A percentile compares a stretch with the other conserved stretches of the same genome.
Conservation (phyloP, 768 basidiomycete species). For the Coprinellus aureogranulatus region DNA sequence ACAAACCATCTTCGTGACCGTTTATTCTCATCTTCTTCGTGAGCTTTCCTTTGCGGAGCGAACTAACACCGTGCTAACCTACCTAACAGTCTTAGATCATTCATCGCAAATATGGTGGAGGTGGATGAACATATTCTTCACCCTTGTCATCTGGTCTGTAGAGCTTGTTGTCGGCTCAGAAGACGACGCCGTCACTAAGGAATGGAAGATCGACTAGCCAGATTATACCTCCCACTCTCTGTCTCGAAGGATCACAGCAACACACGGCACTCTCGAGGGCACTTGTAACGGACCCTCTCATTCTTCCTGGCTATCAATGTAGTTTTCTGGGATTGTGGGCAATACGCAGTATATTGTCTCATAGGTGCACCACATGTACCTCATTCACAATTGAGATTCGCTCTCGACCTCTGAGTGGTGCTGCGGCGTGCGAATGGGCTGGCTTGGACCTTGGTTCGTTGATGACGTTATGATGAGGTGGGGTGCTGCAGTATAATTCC, state of each 20-base stretch:
- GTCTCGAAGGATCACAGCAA: background rate
- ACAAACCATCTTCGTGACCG: slow-evolving; percentile 80
- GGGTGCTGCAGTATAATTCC: too few species aligned
- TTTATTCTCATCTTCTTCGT: slow-evolving; percentile 85
- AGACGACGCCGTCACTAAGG: slow-evolving; percentile 59
- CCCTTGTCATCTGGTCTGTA: slow-evolving; percentile 77
- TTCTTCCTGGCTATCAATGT: too few species aligned
- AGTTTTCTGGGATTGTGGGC: too few species aligned
- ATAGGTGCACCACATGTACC: too few species aligned
- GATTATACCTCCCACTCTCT: background rate
- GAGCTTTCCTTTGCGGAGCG: too few species aligned
- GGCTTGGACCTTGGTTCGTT: too few species aligned
- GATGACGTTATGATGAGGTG: too few species aligned
- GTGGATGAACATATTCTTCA: slow-evolving; percentile 89
- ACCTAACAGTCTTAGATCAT: slow-evolving; percentile 68
- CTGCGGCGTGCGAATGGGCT: too few species aligned
- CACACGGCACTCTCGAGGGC: background rate
- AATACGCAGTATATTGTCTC: too few species aligned
- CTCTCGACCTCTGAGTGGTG: too few species aligned
- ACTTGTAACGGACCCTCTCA: too few species aligned
- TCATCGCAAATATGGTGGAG: slow-evolving; percentile 94
- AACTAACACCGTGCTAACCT: background rate
- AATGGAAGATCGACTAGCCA: slow-evolving; percentile 76
- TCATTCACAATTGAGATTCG: too few species aligned
- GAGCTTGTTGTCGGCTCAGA: slow-evolving; percentile 79